Conservation (phyloP, 2,329 filamentous ascomycete genomes). For the Cladosporium sp. region DNA sequence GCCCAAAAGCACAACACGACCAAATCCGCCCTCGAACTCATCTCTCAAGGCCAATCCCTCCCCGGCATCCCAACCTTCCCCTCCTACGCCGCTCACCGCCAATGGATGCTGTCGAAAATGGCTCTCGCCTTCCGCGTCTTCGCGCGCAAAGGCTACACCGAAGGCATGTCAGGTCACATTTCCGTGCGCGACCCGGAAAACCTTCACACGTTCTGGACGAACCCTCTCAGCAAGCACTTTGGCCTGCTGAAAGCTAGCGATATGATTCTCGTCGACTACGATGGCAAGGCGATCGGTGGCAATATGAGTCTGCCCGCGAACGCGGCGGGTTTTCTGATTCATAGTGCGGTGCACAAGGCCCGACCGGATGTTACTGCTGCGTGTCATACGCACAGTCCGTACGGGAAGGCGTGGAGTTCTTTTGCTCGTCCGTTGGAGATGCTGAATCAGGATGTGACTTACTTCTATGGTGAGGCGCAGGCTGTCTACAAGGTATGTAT, state of each 20-base stretch:
- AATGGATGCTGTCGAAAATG: slow-evolving; percentile 62
- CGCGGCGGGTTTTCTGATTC: slow-evolving; percentile 66
- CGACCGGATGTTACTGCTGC: slow-evolving; percentile 65
- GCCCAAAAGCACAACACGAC: slow-evolving; percentile 18
- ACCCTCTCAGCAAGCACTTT: slow-evolving; percentile 62
- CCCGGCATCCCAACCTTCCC: slow-evolving; percentile 55
- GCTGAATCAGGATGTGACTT: slow-evolving; percentile 64
- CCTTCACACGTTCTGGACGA: slow-evolving; percentile 64
- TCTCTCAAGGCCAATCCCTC: slow-evolving; percentile 45
- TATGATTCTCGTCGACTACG: slow-evolving; percentile 62
- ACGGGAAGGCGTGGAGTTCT: slow-evolving; percentile 63
- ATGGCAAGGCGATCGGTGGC: slow-evolving; percentile 61
- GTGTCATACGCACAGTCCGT: slow-evolving; percentile 64
- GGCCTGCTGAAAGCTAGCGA: slow-evolving; percentile 60
- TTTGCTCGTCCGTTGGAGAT: slow-evolving; percentile 65
- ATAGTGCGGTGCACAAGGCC: slow-evolving; percentile 65
- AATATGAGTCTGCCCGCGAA: slow-evolving; percentile 59
- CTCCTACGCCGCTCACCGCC: slow-evolving; percentile 53
- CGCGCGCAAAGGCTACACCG: slow-evolving; percentile 60
- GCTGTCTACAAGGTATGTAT: slow-evolving; percentile 50
- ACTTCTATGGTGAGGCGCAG: slow-evolving; percentile 60
- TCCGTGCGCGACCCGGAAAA: slow-evolving; percentile 63
- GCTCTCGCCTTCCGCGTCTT: slow-evolving; percentile 66
- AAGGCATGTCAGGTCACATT: slow-evolving; percentile 68
- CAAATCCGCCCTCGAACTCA: slow-evolving; percentile 34